Evolutionary conservation across 768 basidiomycete genomes (phyloP), one percentile per base, ranked within the genome.

Genomic region (Suillus subalutaceus): DNA sequence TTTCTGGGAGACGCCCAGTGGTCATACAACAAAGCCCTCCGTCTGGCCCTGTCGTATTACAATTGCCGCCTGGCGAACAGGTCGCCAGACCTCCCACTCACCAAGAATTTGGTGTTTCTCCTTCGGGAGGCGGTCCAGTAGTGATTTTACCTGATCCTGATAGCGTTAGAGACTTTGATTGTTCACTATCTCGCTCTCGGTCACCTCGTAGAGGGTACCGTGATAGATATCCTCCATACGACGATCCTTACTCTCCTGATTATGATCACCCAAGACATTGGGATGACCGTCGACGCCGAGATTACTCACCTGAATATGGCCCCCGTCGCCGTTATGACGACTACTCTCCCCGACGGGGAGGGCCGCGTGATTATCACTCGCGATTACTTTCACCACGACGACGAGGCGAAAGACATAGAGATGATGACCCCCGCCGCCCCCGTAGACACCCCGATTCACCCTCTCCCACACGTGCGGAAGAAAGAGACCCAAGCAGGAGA

Each of bases 11-110:
- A 26, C 15, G 35, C 6, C 44, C 68, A 6, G 48, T 77, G 20
- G 32, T 75, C 43, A 20, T 69, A 13, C 70, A 44, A 43, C 53
- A 62, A 32, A 66, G 67, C 18, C 70, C 66, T 38, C 73, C 32
- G 32, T 32, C 32, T 32, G 32, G 32, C 32, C 32, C 75, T 35
- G 66, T 72, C 56, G 35, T 71, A n/a, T 62, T 73, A 32, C 32
- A 32, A 32, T 32, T 32, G 1, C 32, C 38, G 13, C 62, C 69
- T 23, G 41, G 9, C 26, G 63, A 66, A 13, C 41, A 41, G 37
- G 43, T 66, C 38, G 71, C 16, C 35, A 71, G 67, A 57, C 71
- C 75, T 18, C 80, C 72, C 50, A 68, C 73, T 52, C 72, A 73
- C 56, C 72, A 71, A 32, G 73, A 67, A 26, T 73, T 63, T 23